Conservation (phyloP, 148 eudicot species). For the Cornus controversa region DNA sequence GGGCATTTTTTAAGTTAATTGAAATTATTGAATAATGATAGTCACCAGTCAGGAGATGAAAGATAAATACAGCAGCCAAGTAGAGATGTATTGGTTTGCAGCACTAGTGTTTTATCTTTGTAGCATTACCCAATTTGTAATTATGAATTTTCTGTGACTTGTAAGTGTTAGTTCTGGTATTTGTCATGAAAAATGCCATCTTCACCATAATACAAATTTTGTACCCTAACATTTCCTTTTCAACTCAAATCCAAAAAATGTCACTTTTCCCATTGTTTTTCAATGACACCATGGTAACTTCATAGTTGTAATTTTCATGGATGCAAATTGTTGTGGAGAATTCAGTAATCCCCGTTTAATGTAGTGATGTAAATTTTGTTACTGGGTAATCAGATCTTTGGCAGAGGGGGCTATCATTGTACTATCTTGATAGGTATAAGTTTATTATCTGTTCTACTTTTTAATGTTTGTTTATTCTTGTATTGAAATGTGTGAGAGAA, state of each 20-base stretch:
- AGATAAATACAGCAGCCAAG: too few relatives aligned
- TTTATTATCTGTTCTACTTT: background rate
- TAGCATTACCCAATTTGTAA: background rate
- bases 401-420: constrained; percentile 95
- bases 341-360: background rate
- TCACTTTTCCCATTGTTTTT: background rate
- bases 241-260: background rate
- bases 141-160: background rate
- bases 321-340: background rate
- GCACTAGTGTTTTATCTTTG: background rate
- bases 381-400: constrained; percentile 69
- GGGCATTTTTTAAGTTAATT: too few relatives aligned
- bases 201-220: background rate
- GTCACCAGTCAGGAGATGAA: too few relatives aligned
- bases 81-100: background rate
- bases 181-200: background rate
- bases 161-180: background rate
- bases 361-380: constrained; percentile 7
- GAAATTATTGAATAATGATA: too few relatives aligned
- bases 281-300: background rate
- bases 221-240: background rate
- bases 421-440: constrained; percentile 81
- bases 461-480: background rate
- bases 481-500: background rate
- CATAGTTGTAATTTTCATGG: background rate